Evolutionary conservation across 176 grass and related monocot species (phyloP).

Genomic region (Oryza rufipogon): DNA sequence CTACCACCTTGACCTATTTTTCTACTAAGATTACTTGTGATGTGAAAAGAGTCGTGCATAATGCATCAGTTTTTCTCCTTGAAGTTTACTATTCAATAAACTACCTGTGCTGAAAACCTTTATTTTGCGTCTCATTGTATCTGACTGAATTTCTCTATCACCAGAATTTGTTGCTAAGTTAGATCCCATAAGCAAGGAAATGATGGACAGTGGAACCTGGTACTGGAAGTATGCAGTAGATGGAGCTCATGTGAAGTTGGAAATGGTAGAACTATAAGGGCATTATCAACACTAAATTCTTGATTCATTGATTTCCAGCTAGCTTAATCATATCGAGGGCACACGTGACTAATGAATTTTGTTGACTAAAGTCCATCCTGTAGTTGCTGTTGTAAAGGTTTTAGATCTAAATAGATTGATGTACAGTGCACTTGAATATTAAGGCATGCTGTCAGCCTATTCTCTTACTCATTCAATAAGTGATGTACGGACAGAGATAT

Average conservation of each 20-base stretch:
- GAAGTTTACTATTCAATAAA: background rate
- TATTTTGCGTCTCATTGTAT: background rate
- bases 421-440: conserved; percentile 34
- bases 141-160: conserved; percentile 27
- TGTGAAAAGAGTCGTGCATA: background rate
- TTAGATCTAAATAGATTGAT: conserved; percentile 5
- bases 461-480: conserved; percentile 20
- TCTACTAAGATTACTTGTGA: background rate
- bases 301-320: conserved; percentile 55
- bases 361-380: conserved; percentile 37
- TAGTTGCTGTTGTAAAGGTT: conserved; percentile 44
- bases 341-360: conserved; percentile 10
- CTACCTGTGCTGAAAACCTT: background rate
- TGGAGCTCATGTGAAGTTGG: conserved; percentile 68
- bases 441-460: conserved; percentile 17
- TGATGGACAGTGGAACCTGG: conserved; percentile 75
- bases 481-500: conserved; percentile 35
- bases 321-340: conserved; percentile 30
- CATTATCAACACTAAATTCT: conserved; percentile 46
- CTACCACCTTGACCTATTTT: background rate
- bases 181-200: conserved; percentile 57
- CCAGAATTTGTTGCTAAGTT: conserved; percentile 70
- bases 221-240: conserved; percentile 76
- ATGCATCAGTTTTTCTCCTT: background rate
- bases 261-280: conserved; percentile 69